Evolutionary conservation across 768 basidiomycete genomes (phyloP), one percentile per base, ranked within the genome.

Genomic region (Boletus barrowsii): DNA sequence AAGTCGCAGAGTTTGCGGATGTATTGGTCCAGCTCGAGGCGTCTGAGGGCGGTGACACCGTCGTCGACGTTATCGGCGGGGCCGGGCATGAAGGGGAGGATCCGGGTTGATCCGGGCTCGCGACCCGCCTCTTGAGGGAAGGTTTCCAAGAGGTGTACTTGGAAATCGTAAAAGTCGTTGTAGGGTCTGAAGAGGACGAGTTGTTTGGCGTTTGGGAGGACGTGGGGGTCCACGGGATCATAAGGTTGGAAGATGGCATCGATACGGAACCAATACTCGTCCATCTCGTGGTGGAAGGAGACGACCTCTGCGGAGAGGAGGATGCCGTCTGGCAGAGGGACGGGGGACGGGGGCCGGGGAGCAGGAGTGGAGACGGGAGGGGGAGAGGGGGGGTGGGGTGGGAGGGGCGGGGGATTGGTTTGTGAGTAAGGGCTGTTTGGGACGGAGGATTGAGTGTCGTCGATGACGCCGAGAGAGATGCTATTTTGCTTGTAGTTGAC

Each of bases 91-190:
- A 84, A 98, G 2, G 97, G 97, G 26, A 99, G 75, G 47, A 96
- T 88, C 35, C 97, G 81, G 10, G 78, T 78, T 57, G 83, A 75
- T 29, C 78, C 78, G 10, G 82, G 76, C 35, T 85, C 73, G 15
- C 90, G 83, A 20, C 97, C 97, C 14, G 93, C 97, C 73, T 99
- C 97, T 42, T 81, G 81, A 8, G 95, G 94, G 72, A 95, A 98
- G 0, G 81, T 78, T 43, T 93, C 83, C 57, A 98, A 82, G 22
- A 99, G 81, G 5, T 82, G 76, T 52, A 97, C 88, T 67, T 99
- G 97, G 72, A 98, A 98, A 64, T 95, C 91, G 73, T 96, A 98
- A 71, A 99, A 99, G 71, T 99, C 96, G 64, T 95, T 90, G 78
- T 99, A 99, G 24, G 91, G 86, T 47, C 97, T 83, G 75, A 96